Conservation (phyloP, 2,329 filamentous ascomycete genomes). For the Verruconis gallopava region DNA sequence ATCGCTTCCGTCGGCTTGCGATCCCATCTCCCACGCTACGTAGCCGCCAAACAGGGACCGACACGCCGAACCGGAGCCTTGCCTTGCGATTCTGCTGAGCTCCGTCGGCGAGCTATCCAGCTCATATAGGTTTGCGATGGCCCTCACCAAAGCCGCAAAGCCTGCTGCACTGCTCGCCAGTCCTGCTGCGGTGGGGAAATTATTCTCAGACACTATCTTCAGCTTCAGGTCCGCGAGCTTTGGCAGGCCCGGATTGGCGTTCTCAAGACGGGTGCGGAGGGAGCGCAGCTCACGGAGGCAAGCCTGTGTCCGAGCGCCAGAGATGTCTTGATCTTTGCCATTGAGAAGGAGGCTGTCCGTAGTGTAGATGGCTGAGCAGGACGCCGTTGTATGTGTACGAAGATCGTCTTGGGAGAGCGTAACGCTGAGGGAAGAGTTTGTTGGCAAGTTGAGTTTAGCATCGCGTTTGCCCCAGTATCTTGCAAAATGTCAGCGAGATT, state of each 20-base stretch:
- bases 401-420: slow-evolving; percentile 90
- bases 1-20: slow-evolving; percentile 65
- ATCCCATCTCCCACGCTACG: slow-evolving; percentile 83
- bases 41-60: slow-evolving; percentile 89
- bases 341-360: slow-evolving; percentile 73
- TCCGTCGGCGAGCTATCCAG: slow-evolving; percentile 70
- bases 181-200: slow-evolving; percentile 95
- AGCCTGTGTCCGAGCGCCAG: slow-evolving; percentile 80
- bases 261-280: slow-evolving; percentile 65
- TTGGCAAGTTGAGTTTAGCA: slow-evolving; percentile 84
- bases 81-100: slow-evolving; percentile 76
- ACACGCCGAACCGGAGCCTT: slow-evolving; percentile 91
- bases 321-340: slow-evolving; percentile 67
- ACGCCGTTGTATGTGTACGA: slow-evolving; percentile 89
- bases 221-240: slow-evolving; percentile 67
- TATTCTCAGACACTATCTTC: slow-evolving; percentile 89
- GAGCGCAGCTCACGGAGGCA: slow-evolving; percentile 79
- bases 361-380: slow-evolving; percentile 63
- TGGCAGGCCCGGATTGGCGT: slow-evolving; percentile 57
- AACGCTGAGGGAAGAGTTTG: slow-evolving; percentile 94
- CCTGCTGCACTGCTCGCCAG: slow-evolving; percentile 56
- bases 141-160: slow-evolving; percentile 57
- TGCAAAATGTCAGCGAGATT: slow-evolving; percentile 4
- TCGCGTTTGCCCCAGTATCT: slow-evolving; percentile 97
- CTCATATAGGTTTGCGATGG: slow-evolving; percentile 83